Evolutionary conservation across 2,329 filamentous ascomycete genomes (phyloP).

Genomic region (Ophiostoma sp.): DNA sequence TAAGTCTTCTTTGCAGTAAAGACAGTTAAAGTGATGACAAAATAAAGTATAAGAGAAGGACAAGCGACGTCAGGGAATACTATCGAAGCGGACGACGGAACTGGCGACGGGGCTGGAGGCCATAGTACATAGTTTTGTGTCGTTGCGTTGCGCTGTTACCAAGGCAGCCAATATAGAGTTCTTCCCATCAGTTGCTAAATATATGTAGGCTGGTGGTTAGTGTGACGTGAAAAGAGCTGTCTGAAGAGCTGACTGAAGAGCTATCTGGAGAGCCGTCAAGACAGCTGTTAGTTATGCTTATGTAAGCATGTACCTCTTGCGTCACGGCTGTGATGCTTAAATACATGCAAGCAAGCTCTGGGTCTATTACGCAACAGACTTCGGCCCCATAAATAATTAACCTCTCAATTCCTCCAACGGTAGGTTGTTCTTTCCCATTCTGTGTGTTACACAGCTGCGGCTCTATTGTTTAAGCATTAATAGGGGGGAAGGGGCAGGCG

Average conservation of each 20-base stretch:
- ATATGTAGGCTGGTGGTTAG: not conserved
- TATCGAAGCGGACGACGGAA: not conserved
- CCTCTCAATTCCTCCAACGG: not conserved
- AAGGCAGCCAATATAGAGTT: not conserved
- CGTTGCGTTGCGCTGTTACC: not conserved
- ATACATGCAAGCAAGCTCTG: not conserved
- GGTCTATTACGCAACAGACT: constrained; percentile 3
- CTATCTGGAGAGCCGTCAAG: not conserved
- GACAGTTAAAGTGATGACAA: not conserved
- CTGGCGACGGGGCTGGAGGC: not conserved
- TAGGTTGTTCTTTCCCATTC: not conserved
- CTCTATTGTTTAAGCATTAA: not conserved
- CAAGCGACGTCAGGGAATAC: not conserved
- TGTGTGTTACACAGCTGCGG: not conserved
- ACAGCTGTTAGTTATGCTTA: not conserved
- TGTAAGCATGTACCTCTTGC: not conserved
- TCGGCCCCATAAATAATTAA: not conserved
- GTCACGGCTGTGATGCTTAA: not conserved
- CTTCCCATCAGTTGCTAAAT: not conserved
- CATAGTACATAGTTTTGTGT: not conserved
- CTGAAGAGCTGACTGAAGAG: not conserved
- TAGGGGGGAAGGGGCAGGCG: not conserved
- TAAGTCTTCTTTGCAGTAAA: constrained; percentile 40
- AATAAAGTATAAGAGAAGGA: not conserved
- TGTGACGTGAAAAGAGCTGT: not conserved